phyloP scores from a whole-genome alignment of 2,329 filamentous ascomycete species.

The Paraphoma sp. region DNA sequence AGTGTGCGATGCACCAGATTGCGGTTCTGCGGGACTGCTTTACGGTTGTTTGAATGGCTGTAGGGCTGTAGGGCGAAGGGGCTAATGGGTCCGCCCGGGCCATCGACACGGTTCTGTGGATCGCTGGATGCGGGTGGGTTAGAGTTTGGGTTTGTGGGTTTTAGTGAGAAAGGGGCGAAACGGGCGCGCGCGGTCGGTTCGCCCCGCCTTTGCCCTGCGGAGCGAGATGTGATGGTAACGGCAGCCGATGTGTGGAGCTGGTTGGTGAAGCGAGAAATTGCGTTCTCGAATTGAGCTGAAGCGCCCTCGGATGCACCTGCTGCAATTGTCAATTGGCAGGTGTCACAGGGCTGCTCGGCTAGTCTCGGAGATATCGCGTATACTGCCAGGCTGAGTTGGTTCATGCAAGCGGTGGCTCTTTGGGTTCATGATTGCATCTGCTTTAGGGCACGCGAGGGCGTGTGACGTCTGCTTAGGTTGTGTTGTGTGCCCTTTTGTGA shows the following conservation, averaged over 20 bases:
- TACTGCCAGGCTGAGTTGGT: no score
- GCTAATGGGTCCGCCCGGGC: not conserved
- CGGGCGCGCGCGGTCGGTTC: not conserved
- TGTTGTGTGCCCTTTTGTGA: not conserved
- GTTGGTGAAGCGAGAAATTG: not conserved
- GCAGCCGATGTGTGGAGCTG: no score
- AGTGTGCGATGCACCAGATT: not conserved
- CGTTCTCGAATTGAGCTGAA: not conserved
- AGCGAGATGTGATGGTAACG: no score
- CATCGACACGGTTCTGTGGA: not conserved
- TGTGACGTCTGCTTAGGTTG: no score
- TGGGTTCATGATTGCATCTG: not conserved
- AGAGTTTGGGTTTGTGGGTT: no score
- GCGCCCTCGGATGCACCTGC: not conserved
- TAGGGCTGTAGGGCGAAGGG: not conserved
- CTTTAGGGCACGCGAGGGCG: not conserved
- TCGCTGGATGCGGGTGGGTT: no score
- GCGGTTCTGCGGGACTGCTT: not conserved
- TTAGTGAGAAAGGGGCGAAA: not conserved
- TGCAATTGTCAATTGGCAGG: not conserved
- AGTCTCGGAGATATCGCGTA: not conserved
- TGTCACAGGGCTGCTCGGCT: not conserved
- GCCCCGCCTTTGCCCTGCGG: no score
- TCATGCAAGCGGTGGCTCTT: not conserved
- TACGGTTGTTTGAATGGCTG: not conserved